These are phyloP conservation scores for Mycosphaerella sp. DNA, from an alignment of 2,329 filamentous ascomycete genomes.

Conservation along the genomic window DNA sequence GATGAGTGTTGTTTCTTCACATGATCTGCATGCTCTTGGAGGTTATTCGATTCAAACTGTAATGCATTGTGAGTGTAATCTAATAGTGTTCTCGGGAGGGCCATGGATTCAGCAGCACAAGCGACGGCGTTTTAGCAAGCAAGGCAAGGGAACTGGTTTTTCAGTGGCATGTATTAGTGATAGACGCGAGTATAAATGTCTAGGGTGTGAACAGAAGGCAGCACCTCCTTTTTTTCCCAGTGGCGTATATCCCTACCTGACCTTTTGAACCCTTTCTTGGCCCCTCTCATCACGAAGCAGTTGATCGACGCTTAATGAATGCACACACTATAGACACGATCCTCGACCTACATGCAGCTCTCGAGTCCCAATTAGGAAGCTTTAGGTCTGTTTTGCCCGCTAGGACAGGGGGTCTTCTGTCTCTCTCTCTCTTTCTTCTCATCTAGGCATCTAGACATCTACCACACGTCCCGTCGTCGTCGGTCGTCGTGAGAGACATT, in stretches of 20 bases:
- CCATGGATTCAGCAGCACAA: constrained; percentile 10
- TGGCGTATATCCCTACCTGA: not conserved
- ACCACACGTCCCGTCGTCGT: too few relatives aligned
- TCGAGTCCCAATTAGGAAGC: too few relatives aligned
- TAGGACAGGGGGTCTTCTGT: too few relatives aligned
- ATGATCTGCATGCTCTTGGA: not conserved
- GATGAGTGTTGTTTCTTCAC: not conserved
- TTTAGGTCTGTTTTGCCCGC: too few relatives aligned
- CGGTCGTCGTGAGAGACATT: too few relatives aligned
- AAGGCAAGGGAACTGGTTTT: not conserved
- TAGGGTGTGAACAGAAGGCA: not conserved
- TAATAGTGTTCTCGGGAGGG: constrained; percentile 5
- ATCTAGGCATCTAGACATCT: too few relatives aligned
- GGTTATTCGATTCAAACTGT: not conserved
- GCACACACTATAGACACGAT: too few relatives aligned
- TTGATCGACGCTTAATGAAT: too few relatives aligned
- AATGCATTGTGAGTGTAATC: constrained; percentile 6
- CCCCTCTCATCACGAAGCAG: not conserved
- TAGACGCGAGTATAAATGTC: not conserved
- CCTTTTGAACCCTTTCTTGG: not conserved
- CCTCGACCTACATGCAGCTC: too few relatives aligned
- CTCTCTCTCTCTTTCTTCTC: too few relatives aligned
- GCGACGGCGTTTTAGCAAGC: constrained; percentile 4
- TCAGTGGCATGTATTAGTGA: constrained; percentile 8
- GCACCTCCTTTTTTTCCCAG: not conserved